A percentile compares a stretch with the other conserved stretches of the same genome.
Evolutionary conservation across 1,284 basidiomycete genomes (phyloP).

Genomic region (Ceraceosorus guamensis): DNA sequence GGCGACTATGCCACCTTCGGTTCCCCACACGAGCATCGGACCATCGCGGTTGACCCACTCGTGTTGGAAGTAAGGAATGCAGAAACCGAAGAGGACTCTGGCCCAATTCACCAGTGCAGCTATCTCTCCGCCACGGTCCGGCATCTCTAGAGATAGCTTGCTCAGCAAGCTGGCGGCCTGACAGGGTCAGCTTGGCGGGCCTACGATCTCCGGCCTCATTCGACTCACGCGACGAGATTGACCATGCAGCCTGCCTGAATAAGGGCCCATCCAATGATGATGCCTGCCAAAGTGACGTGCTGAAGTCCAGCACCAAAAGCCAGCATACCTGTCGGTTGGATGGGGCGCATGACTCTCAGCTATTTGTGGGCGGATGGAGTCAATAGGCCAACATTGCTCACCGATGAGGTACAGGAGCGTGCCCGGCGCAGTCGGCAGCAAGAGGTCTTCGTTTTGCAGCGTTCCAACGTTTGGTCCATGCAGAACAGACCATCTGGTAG

Average conservation of each 20-base stretch:
- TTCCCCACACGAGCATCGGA: background rate
- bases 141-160: conserved; percentile 2
- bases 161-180: no score
- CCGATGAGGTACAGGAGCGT: conserved; percentile 1
- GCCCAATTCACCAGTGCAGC: conserved; percentile 1
- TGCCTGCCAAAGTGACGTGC: background rate
- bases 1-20: conserved; percentile 6
- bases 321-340: no score
- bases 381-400: conserved; percentile 2
- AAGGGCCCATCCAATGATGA: conserved; percentile 1
- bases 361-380: no score
- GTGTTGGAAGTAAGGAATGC: conserved; percentile 3
- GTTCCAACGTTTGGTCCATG: conserved; percentile 61
- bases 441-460: conserved; percentile 52
- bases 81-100: conserved; percentile 1
- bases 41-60: background rate
- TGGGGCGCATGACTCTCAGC: no score
- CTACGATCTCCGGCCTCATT: no score
- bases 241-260: background rate
- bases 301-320: background rate
- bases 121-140: conserved; percentile 3
- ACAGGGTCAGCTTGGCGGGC: no score
- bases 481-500: conserved; percentile 57
- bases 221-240: conserved; percentile 2
- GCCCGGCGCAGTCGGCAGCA: conserved; percentile 4